These are phyloP conservation scores for Monilinia fructicola DNA, from an alignment of 2,329 filamentous ascomycete species.

Conservation along the genomic window DNA sequence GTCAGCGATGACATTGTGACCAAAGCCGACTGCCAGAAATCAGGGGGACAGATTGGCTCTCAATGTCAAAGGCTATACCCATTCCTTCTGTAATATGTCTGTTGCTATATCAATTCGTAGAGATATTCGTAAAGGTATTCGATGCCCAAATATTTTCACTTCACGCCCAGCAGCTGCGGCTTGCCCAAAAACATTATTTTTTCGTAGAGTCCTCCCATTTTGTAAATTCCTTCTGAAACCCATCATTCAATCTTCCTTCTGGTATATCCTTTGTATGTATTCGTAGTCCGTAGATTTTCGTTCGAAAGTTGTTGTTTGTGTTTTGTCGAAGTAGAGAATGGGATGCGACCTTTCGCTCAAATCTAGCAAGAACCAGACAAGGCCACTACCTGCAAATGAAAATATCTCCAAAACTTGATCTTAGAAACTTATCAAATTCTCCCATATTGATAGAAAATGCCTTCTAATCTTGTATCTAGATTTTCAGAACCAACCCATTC, in stretches of 20 bases:
- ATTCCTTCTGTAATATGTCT: not conserved
- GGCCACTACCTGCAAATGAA: not conserved
- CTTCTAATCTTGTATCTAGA: rapidly evolving
- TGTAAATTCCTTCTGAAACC: not conserved
- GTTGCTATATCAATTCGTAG: not conserved
- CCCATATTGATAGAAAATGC: not conserved
- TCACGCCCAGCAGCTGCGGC: too few relatives aligned
- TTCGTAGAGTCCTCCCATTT: not conserved
- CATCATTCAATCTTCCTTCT: not conserved
- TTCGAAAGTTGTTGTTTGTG: not conserved
- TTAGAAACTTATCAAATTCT: not conserved
- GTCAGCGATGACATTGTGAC: too few relatives aligned
- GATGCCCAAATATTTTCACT: not conserved
- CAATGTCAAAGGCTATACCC: not conserved
- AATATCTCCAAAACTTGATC: not conserved
- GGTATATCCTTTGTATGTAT: not conserved
- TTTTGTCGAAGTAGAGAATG: not conserved
- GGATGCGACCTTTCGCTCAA: slow-evolving; percentile 2
- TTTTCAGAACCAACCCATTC: not conserved
- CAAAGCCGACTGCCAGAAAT: not conserved
- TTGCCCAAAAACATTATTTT: not conserved
- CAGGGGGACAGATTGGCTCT: not conserved
- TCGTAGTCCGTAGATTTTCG: not conserved
- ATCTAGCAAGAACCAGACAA: not conserved
- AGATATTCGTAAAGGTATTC: not conserved